Evolutionary conservation across 2,329 filamentous ascomycete genomes (phyloP).

Genomic region (Hypoxylon sp.): DNA sequence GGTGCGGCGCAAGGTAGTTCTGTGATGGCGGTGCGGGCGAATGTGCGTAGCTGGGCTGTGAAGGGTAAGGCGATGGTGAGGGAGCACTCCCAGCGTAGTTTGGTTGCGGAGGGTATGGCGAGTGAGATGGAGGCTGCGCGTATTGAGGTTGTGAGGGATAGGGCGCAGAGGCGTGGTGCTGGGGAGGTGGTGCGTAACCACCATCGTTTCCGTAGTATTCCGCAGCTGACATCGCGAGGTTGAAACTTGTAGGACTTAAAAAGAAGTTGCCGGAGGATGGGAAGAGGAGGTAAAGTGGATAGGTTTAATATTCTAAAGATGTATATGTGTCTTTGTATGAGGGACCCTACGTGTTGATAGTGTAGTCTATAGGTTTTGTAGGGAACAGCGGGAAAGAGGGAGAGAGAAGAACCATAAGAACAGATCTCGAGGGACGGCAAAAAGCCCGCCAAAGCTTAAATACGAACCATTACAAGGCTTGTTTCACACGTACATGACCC

Average conservation of each 20-base stretch:
- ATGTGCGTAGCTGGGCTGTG: constrained; percentile 45
- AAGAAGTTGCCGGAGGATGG: not conserved
- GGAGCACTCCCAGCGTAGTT: constrained; percentile 30
- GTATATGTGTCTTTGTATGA: not conserved
- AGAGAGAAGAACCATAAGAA: constrained; percentile 7
- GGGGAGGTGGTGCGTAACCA: constrained; percentile 42
- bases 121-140: constrained; percentile 38
- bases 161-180: constrained; percentile 35
- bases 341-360: constrained; percentile 1
- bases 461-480: constrained; percentile 8
- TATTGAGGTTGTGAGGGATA: constrained; percentile 46
- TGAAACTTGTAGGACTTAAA: constrained; percentile 2
- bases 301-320: constrained; percentile 2
- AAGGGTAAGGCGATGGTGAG: constrained; percentile 44
- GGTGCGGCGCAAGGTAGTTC: constrained; percentile 47
- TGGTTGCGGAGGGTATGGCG: constrained; percentile 44
- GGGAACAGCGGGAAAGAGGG: constrained; percentile 3
- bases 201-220: constrained; percentile 52
- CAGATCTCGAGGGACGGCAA: constrained; percentile 5
- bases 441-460: constrained; percentile 17
- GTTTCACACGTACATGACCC: constrained; percentile 21
- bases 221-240: constrained; percentile 49
- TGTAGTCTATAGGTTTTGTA: constrained; percentile 10
- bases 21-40: constrained; percentile 40
- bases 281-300: not conserved